Conservation (phyloP, 225 moss, liverwort and hornwort genomes). For the Physcomitrium patens region DNA sequence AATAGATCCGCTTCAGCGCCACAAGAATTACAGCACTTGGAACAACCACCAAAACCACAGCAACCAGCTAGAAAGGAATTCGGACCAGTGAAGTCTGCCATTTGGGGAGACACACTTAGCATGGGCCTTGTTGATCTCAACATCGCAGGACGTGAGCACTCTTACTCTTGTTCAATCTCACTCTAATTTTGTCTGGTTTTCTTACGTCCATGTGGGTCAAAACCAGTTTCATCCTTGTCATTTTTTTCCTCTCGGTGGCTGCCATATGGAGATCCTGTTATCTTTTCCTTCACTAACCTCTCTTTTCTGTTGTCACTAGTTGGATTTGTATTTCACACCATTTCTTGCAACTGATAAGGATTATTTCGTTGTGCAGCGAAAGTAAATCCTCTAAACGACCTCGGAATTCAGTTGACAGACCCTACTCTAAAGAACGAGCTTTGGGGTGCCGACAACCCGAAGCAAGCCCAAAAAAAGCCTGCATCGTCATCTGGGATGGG, state of each 20-base stretch:
- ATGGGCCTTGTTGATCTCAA: constrained; percentile 94
- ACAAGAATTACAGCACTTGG: constrained; percentile 44
- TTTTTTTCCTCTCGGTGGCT: too few relatives aligned
- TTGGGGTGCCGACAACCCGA: constrained; percentile 73
- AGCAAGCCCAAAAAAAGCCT: constrained; percentile 72
- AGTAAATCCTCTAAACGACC: constrained; percentile 91
- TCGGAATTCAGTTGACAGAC: constrained; percentile 94
- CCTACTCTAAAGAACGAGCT: constrained; percentile 72
- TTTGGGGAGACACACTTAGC: constrained; percentile 96
- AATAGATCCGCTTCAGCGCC: constrained; percentile 50
- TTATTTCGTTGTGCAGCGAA: constrained; percentile 59
- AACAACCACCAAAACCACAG: constrained; percentile 44
- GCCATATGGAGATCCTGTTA: too few relatives aligned
- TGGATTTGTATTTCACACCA: not conserved
- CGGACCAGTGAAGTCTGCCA: constrained; percentile 74
- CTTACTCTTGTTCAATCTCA: not conserved
- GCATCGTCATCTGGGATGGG: constrained; percentile 49
- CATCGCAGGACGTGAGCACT: constrained; percentile 81
- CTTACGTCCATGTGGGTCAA: too few relatives aligned
- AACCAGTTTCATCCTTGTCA: too few relatives aligned
- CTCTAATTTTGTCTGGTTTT: not conserved
- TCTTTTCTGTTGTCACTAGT: not conserved
- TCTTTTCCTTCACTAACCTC: not conserved
- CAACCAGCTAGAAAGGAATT: constrained; percentile 63
- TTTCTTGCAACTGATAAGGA: not conserved